These are phyloP conservation scores for Boletus tomentosulus DNA, from an alignment of 768 basidiomycete species.

Conservation along the genomic window DNA sequence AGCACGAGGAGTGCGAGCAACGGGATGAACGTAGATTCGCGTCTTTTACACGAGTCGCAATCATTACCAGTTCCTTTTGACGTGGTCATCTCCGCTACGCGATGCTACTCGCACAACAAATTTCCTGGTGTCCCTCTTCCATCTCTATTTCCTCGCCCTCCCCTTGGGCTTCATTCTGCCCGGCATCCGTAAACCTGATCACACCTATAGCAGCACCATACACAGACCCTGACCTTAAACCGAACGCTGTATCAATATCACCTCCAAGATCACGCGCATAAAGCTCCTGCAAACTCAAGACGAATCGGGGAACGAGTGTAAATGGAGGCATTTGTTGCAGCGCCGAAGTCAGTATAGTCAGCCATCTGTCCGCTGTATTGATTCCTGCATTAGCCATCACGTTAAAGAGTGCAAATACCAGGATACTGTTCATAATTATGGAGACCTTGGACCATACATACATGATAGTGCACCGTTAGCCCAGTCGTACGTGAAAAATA, in stretches of 20 bases:
- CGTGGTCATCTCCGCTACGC: too few species aligned
- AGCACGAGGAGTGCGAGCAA: too few species aligned
- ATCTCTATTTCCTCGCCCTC: not conserved
- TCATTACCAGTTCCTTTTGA: too few species aligned
- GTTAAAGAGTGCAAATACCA: not conserved
- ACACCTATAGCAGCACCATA: not conserved
- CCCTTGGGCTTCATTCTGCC: not conserved
- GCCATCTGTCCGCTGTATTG: not conserved
- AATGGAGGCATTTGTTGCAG: not conserved
- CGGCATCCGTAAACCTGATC: not conserved
- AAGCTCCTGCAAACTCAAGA: not conserved
- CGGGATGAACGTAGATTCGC: too few species aligned
- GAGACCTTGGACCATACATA: too few species aligned
- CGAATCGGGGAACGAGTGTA: not conserved
- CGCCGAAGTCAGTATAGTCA: not conserved
- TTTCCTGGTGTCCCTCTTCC: not conserved
- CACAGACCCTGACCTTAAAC: not conserved
- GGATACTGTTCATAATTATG: not conserved
- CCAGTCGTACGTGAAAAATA: too few species aligned
- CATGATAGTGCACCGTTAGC: not conserved
- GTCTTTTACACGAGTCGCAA: too few species aligned
- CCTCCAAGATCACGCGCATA: not conserved
- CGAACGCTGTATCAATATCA: not conserved
- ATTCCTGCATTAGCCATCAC: not conserved
- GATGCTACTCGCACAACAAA: too few species aligned